Base-by-base conservation (phyloP, 2,329 filamentous ascomycete species). In the Calonectria hawksworthii region DNA sequence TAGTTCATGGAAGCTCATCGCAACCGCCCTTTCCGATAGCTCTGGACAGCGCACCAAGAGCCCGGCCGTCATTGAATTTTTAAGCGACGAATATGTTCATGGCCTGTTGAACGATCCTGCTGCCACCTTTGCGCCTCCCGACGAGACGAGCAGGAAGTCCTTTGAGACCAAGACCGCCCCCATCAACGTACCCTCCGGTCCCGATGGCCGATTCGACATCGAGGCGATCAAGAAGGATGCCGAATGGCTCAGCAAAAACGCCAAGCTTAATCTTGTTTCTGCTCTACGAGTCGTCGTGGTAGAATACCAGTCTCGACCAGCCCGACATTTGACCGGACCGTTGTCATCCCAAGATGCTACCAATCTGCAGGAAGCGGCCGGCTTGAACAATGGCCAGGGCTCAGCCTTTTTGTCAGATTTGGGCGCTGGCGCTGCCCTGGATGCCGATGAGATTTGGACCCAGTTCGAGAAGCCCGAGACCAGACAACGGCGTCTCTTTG, bases 161-260 rank as follows among this genome's bases (percentile, higher is more conserved):
- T 98, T 98, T 82, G 94, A 98, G 75, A 94, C 94, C 26, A 96
- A 93, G 85, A 98, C 95, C 0, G 94, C 96, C 28, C 94, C 96
- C 7, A 98, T 98, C 75, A 94, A 98, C 83, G 92, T 96, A 64
- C 92, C 95, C 1, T 92, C 94, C 23, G 91, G 91, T 7, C 87
- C 91, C 16, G 92, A 91, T 80, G 90, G 91, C 51, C 91, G 91
- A 72, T 95, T 94, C 83, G 92, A 96, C 81, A 88, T 98, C 78
- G 92, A 94, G 50, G 88, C 94, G 81, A 92, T 99, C 83, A 98
- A 98, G 86, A 91, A 92, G 61, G 96, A 99, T 87, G 91, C 95
- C 41, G 84, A 94, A 78, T 99, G 96, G 96, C 88, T 99, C 76
- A 96, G 95, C 85, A 92, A 94, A 80, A 92, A 93, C 81, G 92